phyloP scores from a whole-genome alignment of 768 basidiomycete genomes.

The Mycena venus region DNA sequence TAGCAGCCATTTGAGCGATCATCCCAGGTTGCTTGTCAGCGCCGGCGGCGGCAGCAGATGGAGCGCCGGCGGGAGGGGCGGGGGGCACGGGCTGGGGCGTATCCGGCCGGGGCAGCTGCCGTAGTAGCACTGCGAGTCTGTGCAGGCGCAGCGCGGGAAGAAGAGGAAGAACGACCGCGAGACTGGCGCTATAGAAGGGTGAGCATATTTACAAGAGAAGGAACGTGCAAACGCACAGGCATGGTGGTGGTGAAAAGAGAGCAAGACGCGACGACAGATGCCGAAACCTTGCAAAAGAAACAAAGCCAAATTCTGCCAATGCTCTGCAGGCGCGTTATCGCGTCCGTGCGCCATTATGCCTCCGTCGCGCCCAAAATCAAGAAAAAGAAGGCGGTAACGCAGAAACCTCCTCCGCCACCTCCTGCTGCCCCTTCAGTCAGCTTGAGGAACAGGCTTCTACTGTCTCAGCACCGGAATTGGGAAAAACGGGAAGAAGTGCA shows the following conservation, averaged over 20 bases:
- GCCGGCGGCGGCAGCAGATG: constrained; percentile 54
- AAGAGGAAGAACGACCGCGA: constrained; percentile 76
- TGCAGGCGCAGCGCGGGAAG: constrained; percentile 51
- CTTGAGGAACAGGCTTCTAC: background rate
- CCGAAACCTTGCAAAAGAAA: background rate
- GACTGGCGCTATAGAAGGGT: constrained; percentile 73
- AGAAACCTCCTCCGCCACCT: background rate
- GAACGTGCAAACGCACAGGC: constrained; percentile 53
- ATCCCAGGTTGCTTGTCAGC: constrained; percentile 75
- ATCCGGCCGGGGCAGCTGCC: constrained; percentile 54
- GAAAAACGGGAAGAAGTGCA: background rate
- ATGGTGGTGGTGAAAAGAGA: constrained; percentile 45
- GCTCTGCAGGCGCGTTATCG: constrained; percentile 6
- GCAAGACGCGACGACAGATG: background rate
- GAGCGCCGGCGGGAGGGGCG: constrained; percentile 57
- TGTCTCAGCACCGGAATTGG: background rate
- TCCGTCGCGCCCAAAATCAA: background rate
- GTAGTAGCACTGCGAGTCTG: constrained; percentile 41
- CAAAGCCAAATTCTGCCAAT: constrained; percentile 11
- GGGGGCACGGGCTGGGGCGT: constrained; percentile 57
- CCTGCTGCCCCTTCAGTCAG: background rate
- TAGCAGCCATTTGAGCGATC: constrained; percentile 88
- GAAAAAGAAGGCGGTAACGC: background rate
- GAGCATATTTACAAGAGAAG: background rate
- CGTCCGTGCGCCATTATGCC: constrained; percentile 26